phyloP scores from a whole-genome alignment of 2,329 filamentous ascomycete species.

The Fusarium metavorans region DNA sequence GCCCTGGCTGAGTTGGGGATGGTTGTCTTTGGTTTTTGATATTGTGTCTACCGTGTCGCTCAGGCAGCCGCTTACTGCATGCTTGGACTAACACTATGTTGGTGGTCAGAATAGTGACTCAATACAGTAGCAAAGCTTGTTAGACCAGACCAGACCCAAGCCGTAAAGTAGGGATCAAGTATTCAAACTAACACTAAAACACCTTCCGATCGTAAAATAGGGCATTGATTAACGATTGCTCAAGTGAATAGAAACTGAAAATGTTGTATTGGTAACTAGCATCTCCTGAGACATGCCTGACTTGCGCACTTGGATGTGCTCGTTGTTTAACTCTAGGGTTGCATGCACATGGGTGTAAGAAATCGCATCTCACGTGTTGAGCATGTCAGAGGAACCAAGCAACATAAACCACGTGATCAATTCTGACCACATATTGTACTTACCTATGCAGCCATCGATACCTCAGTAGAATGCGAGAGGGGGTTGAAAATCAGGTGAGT shows the following conservation, averaged over 20 bases:
- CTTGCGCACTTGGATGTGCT: neutral
- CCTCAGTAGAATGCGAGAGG: neutral
- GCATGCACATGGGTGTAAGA: neutral
- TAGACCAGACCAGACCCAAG: neutral
- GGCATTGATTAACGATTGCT: neutral
- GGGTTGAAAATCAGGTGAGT: neutral
- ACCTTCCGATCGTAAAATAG: too few relatives aligned
- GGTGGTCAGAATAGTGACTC: neutral
- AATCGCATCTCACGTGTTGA: neutral
- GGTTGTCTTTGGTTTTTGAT: neutral
- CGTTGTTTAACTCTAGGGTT: neutral
- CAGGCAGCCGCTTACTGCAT: neutral
- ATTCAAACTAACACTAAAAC: neutral
- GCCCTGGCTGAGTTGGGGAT: neutral
- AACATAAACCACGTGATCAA: neutral
- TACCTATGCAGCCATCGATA: neutral
- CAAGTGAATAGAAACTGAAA: neutral
- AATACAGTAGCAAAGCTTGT: neutral
- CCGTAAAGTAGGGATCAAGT: neutral
- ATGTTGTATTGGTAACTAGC: neutral
- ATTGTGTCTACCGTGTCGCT: neutral
- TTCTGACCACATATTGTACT: neutral
- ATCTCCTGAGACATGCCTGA: neutral
- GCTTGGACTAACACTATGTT: neutral
- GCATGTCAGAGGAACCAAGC: neutral